phyloP scores from a whole-genome alignment of 1,284 basidiomycete genomes.

The Leccinum subatratum region DNA sequence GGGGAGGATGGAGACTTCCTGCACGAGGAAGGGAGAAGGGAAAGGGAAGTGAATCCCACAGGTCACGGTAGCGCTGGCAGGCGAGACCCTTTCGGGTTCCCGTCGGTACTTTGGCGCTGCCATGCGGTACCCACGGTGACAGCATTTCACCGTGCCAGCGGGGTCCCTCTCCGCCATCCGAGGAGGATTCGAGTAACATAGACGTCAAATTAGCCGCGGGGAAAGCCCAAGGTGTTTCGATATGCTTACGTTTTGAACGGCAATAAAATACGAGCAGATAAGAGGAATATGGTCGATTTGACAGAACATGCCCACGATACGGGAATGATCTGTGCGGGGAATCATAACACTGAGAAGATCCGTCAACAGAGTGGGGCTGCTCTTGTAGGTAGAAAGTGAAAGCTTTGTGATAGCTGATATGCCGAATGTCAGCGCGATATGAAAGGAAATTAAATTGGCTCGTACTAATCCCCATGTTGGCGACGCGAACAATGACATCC shows the following conservation, averaged over 20 bases:
- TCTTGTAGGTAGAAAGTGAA: conserved; percentile 88
- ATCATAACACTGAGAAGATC: conserved; percentile 91
- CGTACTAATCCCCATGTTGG: conserved; percentile 92
- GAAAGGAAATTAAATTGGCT: background rate
- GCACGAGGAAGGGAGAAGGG: too few relatives aligned
- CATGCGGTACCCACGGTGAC: too few relatives aligned
- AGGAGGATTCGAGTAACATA: too few relatives aligned
- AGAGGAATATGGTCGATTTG: conserved; percentile 95
- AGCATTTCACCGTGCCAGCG: too few relatives aligned
- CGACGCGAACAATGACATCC: conserved; percentile 89
- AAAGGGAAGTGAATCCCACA: too few relatives aligned
- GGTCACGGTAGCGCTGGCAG: too few relatives aligned
- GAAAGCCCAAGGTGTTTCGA: too few relatives aligned
- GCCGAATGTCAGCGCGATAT: conserved; percentile 1
- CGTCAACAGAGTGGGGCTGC: conserved; percentile 85
- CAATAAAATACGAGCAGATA: conserved; percentile 93
- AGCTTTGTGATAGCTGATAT: conserved; percentile 77
- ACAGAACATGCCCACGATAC: conserved; percentile 93
- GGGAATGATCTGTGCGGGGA: conserved; percentile 88
- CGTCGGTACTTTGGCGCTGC: too few relatives aligned
- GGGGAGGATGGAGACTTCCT: too few relatives aligned
- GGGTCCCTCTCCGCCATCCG: too few relatives aligned
- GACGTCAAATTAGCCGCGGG: too few relatives aligned
- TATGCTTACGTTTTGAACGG: conserved; percentile 92
- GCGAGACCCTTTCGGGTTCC: too few relatives aligned